Percentiles rank a stretch among this genome's conserved stretches.
phyloP scores from a whole-genome alignment of 139 green algal species.

The Limnomonas spitsbergensis region DNA sequence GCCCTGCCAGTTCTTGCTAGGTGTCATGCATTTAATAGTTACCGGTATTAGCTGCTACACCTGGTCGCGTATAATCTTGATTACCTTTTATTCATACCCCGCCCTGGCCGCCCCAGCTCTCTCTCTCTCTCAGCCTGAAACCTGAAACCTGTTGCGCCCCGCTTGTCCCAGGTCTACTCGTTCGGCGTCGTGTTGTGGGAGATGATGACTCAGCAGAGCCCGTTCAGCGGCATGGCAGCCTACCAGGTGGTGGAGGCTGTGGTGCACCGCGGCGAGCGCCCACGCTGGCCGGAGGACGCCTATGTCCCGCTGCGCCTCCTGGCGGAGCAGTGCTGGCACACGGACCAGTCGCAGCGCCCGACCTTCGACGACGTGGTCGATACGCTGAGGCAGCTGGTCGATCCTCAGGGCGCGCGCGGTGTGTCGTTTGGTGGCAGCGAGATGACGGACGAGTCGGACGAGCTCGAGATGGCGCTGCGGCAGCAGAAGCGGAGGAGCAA shows the following conservation, averaged over 20 bases:
- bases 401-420: neutral
- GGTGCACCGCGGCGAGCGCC: constrained; percentile 18
- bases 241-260: constrained; percentile 39
- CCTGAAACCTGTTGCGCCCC: too few species aligned
- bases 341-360: constrained; percentile 12
- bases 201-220: constrained; percentile 27
- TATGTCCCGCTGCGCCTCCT: constrained; percentile 17
- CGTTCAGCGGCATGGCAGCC: constrained; percentile 27
- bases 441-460: constrained; percentile 35
- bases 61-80: too few species aligned
- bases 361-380: constrained; percentile 29
- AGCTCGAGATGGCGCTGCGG: constrained; percentile 35
- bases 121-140: too few species aligned
- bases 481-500: neutral
- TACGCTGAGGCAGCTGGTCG: constrained; percentile 19
- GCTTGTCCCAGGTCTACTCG: constrained; percentile 27
- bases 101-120: too few species aligned
- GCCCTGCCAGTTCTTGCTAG: too few species aligned
- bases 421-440: neutral
- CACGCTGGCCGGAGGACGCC: constrained; percentile 11
- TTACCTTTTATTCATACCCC: too few species aligned
- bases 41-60: too few species aligned
- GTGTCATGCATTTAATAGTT: too few species aligned
- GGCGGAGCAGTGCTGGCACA: constrained; percentile 32
- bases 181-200: constrained; percentile 43